Evolutionary conservation across 352 stramenopile genomes (phyloP).

Genomic region (Phytophthora citrophthora): DNA sequence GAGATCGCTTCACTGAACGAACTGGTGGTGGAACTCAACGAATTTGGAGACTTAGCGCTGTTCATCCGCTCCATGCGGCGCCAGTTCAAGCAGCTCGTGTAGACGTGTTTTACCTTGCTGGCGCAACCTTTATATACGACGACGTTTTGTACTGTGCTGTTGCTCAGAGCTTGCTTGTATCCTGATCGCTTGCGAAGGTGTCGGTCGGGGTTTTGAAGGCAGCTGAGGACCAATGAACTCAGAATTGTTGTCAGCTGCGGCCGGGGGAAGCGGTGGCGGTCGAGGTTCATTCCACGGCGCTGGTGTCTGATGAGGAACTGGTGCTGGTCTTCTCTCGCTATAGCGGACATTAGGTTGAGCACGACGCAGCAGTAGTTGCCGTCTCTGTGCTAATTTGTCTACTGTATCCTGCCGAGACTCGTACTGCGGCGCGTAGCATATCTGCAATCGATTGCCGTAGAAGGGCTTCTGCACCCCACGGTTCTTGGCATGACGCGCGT

Average conservation of each 20-base stretch:
- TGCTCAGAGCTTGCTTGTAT: neutral
- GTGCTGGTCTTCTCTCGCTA: neutral
- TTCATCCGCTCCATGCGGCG: conserved; percentile 85
- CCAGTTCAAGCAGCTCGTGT: conserved; percentile 76
- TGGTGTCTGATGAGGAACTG: neutral
- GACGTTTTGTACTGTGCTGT: conserved; percentile 40
- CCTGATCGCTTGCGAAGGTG: conserved; percentile 1
- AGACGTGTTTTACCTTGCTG: conserved; percentile 12
- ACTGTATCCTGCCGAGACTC: conserved; percentile 68
- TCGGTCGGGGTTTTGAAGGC: conserved; percentile 17
- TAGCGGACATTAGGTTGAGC: conserved; percentile 14
- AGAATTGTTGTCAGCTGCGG: conserved; percentile 1
- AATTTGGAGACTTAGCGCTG: conserved; percentile 65
- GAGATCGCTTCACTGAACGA: conserved; percentile 48
- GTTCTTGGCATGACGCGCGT: conserved; percentile 72
- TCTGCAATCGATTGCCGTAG: conserved; percentile 63
- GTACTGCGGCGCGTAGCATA: conserved; percentile 70
- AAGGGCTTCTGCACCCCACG: conserved; percentile 67
- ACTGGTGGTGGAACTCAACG: conserved; percentile 71
- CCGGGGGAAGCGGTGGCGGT: conserved; percentile 13
- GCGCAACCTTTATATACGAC: conserved; percentile 46
- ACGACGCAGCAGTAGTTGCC: conserved; percentile 56
- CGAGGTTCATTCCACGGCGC: conserved; percentile 9
- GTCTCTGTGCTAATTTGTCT: conserved; percentile 61
- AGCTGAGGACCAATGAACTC: conserved; percentile 61